A percentile compares a stretch with the other conserved stretches of the same genome.
Evolutionary conservation across 495 filamentous ascomycete species (phyloP).

Genomic region (Penicillium psychrofluorescens): DNA sequence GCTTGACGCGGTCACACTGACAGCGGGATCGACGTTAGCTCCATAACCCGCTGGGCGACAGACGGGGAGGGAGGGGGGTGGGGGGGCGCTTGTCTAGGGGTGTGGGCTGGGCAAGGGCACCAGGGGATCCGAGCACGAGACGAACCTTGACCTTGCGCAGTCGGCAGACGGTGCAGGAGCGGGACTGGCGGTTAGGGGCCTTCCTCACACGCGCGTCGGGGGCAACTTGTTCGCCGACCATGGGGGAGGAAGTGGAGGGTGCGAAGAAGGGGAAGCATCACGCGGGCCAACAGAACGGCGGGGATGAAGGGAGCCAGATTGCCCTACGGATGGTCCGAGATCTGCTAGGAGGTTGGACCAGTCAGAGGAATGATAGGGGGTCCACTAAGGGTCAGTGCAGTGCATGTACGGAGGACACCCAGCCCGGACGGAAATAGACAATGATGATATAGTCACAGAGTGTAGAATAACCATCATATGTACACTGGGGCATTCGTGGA

Average conservation of each 20-base stretch:
- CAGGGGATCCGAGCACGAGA: conserved; percentile 19
- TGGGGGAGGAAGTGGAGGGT: conserved; percentile 9
- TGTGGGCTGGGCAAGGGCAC: neutral
- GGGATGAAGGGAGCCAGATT: conserved; percentile 28
- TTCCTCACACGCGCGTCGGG: conserved; percentile 18
- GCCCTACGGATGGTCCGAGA: conserved; percentile 18
- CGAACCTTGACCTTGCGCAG: conserved; percentile 41
- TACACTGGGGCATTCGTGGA: no score
- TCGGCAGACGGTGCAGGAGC: conserved; percentile 40
- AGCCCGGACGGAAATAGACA: no score
- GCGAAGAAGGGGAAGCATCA: conserved; percentile 10
- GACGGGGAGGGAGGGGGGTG: conserved; percentile 5
- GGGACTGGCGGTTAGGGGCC: conserved; percentile 28
- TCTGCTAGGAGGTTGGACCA: conserved; percentile 13
- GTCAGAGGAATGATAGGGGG: neutral
- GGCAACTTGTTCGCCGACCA: conserved; percentile 19
- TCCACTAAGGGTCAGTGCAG: no score
- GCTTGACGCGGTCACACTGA: conserved; percentile 40
- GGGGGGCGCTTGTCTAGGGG: conserved; percentile 1
- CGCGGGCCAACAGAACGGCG: conserved; percentile 25
- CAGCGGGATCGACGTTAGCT: conserved; percentile 10
- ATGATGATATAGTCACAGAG: no score
- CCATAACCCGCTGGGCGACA: neutral
- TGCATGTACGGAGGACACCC: no score
- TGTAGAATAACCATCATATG: no score